phyloP scores from a whole-genome alignment of 2,329 filamentous ascomycete species.

The Colletotrichum orbiculare region DNA sequence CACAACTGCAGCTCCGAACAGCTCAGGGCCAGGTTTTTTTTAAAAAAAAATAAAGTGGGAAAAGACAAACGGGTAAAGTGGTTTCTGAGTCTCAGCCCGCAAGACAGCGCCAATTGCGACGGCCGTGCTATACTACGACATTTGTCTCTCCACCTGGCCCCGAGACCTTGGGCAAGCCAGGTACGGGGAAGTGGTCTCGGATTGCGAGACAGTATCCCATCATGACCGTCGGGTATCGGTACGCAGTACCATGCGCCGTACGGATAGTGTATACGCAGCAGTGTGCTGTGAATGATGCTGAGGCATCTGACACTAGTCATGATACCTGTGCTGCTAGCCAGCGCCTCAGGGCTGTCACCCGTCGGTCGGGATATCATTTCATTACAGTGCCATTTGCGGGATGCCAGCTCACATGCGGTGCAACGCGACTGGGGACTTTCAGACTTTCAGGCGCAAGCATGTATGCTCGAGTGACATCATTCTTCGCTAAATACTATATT shows the following conservation, averaged over 20 bases:
- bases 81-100: conserved; percentile 7
- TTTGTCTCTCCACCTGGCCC: conserved; percentile 25
- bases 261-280: too few species aligned
- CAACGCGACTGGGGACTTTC: neutral
- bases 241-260: too few species aligned
- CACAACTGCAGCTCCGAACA: neutral
- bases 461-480: conserved; percentile 22
- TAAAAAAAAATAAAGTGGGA: neutral
- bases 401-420: conserved; percentile 5
- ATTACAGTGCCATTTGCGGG: conserved; percentile 2
- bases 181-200: conserved; percentile 33
- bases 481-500: neutral
- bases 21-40: too few species aligned
- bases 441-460: neutral
- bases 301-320: conserved; percentile 35
- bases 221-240: conserved; percentile 1
- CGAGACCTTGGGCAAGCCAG: conserved; percentile 29
- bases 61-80: conserved; percentile 2
- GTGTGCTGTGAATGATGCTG: neutral
- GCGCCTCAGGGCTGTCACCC: conserved; percentile 7
- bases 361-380: neutral
- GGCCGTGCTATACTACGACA: conserved; percentile 21
- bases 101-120: conserved; percentile 17
- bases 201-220: conserved; percentile 34
- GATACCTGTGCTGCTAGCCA: conserved; percentile 8